Conservation (phyloP, 345 rosid species). For the Erysimum cheiranthoides region DNA sequence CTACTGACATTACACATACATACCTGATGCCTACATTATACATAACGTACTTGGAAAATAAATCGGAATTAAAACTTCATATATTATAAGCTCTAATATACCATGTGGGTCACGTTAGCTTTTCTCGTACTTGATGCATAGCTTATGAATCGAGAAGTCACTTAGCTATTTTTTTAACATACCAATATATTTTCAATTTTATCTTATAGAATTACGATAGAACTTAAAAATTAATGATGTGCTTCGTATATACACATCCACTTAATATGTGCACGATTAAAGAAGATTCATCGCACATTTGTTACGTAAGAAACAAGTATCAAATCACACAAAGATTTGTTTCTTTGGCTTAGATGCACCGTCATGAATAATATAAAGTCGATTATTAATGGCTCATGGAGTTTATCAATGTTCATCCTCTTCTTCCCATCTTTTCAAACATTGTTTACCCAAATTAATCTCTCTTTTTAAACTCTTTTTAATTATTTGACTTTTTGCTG, state of each 20-base stretch:
- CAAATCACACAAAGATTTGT: slow-evolving; percentile 45
- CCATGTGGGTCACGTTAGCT: slow-evolving; percentile 42
- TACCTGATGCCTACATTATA: slow-evolving; percentile 5
- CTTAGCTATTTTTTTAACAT: not conserved
- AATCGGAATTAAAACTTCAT: not conserved
- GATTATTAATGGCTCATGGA: slow-evolving; percentile 24
- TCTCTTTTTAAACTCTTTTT: not conserved
- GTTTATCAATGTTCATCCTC: slow-evolving; percentile 47
- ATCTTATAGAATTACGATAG: not conserved
- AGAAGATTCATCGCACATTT: slow-evolving; percentile 42
- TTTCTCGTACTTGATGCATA: slow-evolving; percentile 41
- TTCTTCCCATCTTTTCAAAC: slow-evolving; percentile 47
- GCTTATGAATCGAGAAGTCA: slow-evolving; percentile 30
- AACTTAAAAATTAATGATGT: not conserved
- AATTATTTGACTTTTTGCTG: slow-evolving; percentile 28
- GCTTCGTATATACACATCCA: slow-evolving; percentile 26
- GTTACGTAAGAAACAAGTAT: slow-evolving; percentile 35
- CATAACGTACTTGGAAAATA: not conserved
- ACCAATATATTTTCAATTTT: not conserved
- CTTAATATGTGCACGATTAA: slow-evolving; percentile 39
- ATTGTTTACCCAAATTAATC: slow-evolving; percentile 36
- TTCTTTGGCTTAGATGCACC: slow-evolving; percentile 42
- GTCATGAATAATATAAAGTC: slow-evolving; percentile 38
- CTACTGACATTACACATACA: slow-evolving; percentile 29
- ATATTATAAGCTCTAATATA: slow-evolving; percentile 23